Conservation (phyloP, 2,329 filamentous ascomycete genomes). For the Neopestalotiopsis sp. region DNA sequence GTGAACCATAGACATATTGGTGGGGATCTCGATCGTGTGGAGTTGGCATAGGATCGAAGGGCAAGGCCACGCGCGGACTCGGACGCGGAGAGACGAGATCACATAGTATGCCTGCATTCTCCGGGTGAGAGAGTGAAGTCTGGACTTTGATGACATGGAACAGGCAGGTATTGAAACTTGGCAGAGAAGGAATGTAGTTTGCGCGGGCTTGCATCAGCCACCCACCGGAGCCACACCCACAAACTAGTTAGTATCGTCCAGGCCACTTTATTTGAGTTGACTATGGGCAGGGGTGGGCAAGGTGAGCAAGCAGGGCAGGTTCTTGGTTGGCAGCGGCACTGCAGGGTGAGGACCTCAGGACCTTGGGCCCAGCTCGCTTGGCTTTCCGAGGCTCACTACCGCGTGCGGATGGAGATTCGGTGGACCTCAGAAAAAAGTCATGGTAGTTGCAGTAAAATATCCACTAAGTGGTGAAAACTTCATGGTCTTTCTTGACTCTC, state of each 20-base stretch:
- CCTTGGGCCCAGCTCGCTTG: conserved; percentile 1
- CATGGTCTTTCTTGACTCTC: too few species aligned
- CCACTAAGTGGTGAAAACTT: too few species aligned
- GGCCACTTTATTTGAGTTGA: conserved; percentile 13
- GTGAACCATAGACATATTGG: background rate
- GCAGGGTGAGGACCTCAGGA: background rate
- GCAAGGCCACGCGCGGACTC: background rate
- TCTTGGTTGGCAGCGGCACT: too few species aligned
- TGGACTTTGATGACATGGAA: conserved; percentile 18
- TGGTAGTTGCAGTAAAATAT: background rate
- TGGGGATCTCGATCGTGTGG: conserved; percentile 22
- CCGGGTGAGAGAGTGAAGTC: conserved; percentile 11
- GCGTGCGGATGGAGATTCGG: background rate
- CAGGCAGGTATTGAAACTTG: conserved; percentile 15
- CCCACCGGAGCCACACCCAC: conserved; percentile 18
- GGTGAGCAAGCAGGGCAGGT: too few species aligned
- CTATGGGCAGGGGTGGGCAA: conserved; percentile 4
- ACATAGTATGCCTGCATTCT: conserved; percentile 9
- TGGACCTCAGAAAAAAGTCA: background rate
- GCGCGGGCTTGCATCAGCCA: conserved; percentile 16
- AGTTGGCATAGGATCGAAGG: conserved; percentile 8
- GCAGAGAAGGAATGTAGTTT: conserved; percentile 9
- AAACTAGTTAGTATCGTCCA: conserved; percentile 2
- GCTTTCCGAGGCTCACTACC: conserved; percentile 1
- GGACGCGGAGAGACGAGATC: background rate